Percentiles rank a stretch among this genome's conserved stretches.
These are phyloP conservation scores for Kodamaea plutei DNA, from an alignment of 1,139 yeast species.

Conservation along the genomic window DNA sequence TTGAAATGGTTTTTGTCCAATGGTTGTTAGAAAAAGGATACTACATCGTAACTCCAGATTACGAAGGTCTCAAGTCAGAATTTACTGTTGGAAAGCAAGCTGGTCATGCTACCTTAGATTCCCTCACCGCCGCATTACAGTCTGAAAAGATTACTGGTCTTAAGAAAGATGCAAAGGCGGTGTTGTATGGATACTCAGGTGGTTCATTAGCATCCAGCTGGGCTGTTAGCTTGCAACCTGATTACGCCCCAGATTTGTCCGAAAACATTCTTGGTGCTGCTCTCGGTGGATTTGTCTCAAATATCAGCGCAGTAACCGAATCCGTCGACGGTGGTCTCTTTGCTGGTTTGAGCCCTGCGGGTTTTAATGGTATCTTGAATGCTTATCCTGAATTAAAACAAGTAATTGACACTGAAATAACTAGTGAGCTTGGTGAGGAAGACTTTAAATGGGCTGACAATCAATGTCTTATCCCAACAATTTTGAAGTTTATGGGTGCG, in stretches of 20 bases:
- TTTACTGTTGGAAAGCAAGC: constrained; percentile 29
- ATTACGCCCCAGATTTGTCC: constrained; percentile 29
- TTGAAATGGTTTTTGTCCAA: constrained; percentile 20
- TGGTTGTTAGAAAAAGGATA: constrained; percentile 25
- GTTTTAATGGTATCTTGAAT: constrained; percentile 23
- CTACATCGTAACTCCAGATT: constrained; percentile 31
- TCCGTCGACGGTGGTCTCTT: constrained; percentile 20
- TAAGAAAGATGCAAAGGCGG: constrained; percentile 20
- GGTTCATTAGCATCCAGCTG: constrained; percentile 34
- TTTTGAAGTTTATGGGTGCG: constrained; percentile 10
- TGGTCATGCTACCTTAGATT: constrained; percentile 27
- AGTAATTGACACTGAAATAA: background rate
- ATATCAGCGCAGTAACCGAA: constrained; percentile 17
- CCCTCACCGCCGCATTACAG: constrained; percentile 22
- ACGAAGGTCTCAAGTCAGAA: constrained; percentile 27
- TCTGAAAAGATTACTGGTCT: constrained; percentile 23
- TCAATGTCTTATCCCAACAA: constrained; percentile 9
- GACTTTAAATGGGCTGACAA: constrained; percentile 4
- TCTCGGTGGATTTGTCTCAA: constrained; percentile 31
- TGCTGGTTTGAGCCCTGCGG: constrained; percentile 26
- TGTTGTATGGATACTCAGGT: constrained; percentile 36
- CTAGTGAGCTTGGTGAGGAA: constrained; percentile 1
- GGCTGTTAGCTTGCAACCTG: constrained; percentile 32
- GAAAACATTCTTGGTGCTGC: constrained; percentile 26
- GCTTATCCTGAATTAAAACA: constrained; percentile 21